Percentiles rank a stretch among this genome's conserved stretches.
phyloP scores from a whole-genome alignment of 352 stramenopile species.

The Peronospora belbahrii region DNA sequence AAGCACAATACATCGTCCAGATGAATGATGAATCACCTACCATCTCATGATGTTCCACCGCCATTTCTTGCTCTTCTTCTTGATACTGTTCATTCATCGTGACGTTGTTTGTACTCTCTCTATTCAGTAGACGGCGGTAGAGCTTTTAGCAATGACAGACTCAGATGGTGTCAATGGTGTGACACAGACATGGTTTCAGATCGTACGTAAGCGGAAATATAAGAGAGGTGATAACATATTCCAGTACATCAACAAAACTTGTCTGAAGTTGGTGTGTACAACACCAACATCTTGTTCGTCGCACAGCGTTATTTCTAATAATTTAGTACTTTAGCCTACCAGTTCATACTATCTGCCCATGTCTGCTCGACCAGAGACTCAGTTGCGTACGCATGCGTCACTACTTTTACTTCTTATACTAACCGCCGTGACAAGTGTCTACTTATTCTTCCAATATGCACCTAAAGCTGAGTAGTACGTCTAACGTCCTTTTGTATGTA shows the following conservation, averaged over 20 bases:
- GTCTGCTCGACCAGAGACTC: not conserved
- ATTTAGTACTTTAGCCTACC: too few relatives aligned
- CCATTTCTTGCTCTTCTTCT: slow-evolving; percentile 36
- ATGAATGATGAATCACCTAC: too few relatives aligned
- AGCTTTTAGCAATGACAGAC: not conserved
- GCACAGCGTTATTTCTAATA: too few relatives aligned
- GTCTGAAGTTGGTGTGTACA: too few relatives aligned
- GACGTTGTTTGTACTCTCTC: not conserved
- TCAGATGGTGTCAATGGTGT: not conserved
- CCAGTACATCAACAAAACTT: too few relatives aligned
- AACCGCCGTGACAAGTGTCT: slow-evolving; percentile 35
- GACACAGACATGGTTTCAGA: not conserved
- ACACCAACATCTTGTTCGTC: too few relatives aligned
- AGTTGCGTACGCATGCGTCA: slow-evolving; percentile 24
- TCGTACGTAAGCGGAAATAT: too few relatives aligned
- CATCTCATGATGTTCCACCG: slow-evolving; percentile 38
- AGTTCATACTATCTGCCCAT: too few relatives aligned
- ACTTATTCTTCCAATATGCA: slow-evolving; percentile 62
- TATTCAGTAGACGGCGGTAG: not conserved
- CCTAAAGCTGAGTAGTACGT: slow-evolving; percentile 65
- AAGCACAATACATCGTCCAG: too few relatives aligned
- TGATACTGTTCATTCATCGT: slow-evolving; percentile 33
- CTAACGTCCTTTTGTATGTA: not conserved
- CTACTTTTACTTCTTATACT: slow-evolving; percentile 41
- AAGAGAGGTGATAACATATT: too few relatives aligned